Evolutionary conservation across 306 rosid genomes (phyloP).

Genomic region (Crataegus laevigata): DNA sequence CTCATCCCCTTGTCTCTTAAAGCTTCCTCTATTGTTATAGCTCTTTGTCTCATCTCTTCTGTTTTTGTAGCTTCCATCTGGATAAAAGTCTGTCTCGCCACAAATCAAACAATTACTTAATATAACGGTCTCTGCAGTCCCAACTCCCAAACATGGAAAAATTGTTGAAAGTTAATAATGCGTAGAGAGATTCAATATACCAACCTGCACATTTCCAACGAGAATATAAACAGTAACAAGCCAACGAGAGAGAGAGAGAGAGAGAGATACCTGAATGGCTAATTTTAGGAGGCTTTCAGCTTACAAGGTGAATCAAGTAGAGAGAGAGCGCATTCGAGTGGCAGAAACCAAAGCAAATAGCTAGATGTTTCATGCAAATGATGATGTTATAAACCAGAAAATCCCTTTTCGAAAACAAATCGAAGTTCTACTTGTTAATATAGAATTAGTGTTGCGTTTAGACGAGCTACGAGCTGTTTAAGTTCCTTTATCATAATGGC

Average conservation of each 20-base stretch:
- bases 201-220: conserved; percentile 11
- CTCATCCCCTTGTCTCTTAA: too few species aligned
- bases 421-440: too few species aligned
- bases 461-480: too few species aligned
- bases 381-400: too few species aligned
- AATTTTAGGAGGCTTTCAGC: too few species aligned
- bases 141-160: not conserved
- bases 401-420: too few species aligned
- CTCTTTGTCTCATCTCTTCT: conserved; percentile 44
- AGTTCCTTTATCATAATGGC: too few species aligned
- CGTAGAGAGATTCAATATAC: not conserved
- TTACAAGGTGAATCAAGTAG: not conserved
- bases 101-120: not conserved
- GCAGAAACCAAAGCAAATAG: too few species aligned
- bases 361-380: too few species aligned
- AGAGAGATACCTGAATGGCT: not conserved
- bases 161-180: not conserved
- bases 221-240: not conserved
- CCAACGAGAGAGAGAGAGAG: not conserved
- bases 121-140: too few species aligned
- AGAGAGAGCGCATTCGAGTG: too few species aligned
- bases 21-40: too few species aligned
- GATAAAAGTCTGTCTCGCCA: conserved; percentile 47
- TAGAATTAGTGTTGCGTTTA: not conserved
- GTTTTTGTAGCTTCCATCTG: conserved; percentile 56